A percentile compares a stretch with the other conserved stretches of the same genome.
Evolutionary conservation across 148 eudicot species (phyloP).

Genomic region (Camellia granthamiana): DNA sequence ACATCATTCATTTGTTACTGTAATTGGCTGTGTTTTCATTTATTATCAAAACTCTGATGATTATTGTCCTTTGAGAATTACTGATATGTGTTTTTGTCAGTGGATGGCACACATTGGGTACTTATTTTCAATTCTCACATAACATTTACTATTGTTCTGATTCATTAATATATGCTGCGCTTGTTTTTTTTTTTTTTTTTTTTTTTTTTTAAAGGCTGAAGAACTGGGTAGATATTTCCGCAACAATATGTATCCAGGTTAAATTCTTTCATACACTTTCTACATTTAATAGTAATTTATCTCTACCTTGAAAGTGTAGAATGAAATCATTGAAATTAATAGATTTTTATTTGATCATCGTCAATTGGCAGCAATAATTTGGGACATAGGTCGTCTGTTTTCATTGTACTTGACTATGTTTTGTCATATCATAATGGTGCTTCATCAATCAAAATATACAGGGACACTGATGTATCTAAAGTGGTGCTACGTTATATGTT

Average conservation of each 20-base stretch:
- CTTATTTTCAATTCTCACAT: no score
- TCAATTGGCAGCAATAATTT: background rate
- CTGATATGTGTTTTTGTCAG: no score
- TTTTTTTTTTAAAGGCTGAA: constrained; percentile 54
- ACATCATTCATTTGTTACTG: constrained; percentile 1
- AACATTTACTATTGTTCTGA: no score
- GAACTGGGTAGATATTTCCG: constrained; percentile 94
- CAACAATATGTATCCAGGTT: constrained; percentile 97
- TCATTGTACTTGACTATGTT: background rate
- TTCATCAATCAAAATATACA: background rate
- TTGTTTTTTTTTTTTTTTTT: background rate
- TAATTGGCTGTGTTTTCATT: background rate
- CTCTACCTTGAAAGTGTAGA: background rate
- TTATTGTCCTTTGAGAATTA: no score
- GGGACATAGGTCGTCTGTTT: background rate
- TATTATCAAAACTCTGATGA: no score
- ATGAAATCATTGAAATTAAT: background rate
- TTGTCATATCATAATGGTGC: background rate
- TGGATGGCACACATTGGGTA: no score
- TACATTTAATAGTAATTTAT: background rate
- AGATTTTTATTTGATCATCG: background rate
- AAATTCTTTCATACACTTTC: background rate
- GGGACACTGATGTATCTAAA: background rate
- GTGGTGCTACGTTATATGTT: background rate
- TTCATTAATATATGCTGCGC: no score